Evolutionary conservation across 306 rosid genomes (phyloP).

Genomic region (Rosa persica): DNA sequence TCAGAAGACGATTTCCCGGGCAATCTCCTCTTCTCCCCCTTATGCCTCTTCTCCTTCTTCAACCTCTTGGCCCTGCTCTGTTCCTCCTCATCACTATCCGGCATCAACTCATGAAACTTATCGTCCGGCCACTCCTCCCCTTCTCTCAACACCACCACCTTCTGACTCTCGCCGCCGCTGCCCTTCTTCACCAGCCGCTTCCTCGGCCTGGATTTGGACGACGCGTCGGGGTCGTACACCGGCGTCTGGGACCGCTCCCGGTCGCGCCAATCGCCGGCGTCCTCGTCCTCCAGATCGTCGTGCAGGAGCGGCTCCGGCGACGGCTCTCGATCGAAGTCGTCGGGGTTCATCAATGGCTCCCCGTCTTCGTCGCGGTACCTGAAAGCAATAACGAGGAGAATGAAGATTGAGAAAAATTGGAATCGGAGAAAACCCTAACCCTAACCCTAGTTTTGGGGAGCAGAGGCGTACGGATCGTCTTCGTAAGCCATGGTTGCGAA

Average conservation of each 20-base stretch:
- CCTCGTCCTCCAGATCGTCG: slow-evolving; percentile 48
- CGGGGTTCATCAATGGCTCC: slow-evolving; percentile 88
- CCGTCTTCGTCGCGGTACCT: slow-evolving; percentile 98
- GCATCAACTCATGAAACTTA: slow-evolving; percentile 32
- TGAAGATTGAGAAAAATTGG: neutral
- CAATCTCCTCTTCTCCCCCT: slow-evolving; percentile 60
- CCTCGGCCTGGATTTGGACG: slow-evolving; percentile 63
- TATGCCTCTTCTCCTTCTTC: slow-evolving; percentile 73
- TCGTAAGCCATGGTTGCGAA: slow-evolving; percentile 63
- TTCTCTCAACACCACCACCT: neutral
- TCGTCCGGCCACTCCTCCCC: neutral
- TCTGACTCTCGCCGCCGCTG: slow-evolving; percentile 11
- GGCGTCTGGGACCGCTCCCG: slow-evolving; percentile 82
- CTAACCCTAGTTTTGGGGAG: slow-evolving; percentile 7
- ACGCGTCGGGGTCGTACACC: slow-evolving; percentile 54
- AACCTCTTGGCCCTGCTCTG: slow-evolving; percentile 46
- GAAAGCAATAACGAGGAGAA: neutral
- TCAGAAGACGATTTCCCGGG: slow-evolving; percentile 60
- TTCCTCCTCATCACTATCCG: slow-evolving; percentile 46
- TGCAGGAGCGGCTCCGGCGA: slow-evolving; percentile 68
- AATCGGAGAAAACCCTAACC: slow-evolving; percentile 30
- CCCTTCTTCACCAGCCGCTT: slow-evolving; percentile 88
- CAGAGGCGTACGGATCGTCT: slow-evolving; percentile 62
- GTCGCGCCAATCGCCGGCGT: slow-evolving; percentile 48
- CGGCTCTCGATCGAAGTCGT: slow-evolving; percentile 62